phyloP scores from a whole-genome alignment of 805 yeast genomes.

The Candida alai region DNA sequence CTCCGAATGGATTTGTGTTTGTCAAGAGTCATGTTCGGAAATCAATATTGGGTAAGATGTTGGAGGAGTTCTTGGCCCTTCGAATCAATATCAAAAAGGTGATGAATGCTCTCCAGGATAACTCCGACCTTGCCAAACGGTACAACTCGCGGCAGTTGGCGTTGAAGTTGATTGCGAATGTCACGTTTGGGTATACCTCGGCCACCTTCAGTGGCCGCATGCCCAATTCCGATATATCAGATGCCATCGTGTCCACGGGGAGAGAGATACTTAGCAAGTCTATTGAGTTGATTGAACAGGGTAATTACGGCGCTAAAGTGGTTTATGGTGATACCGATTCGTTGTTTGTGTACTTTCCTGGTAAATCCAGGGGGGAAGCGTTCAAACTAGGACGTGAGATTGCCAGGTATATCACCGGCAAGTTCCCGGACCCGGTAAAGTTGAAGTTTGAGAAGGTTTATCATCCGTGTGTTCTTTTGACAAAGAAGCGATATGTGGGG shows the following conservation, averaged over 20 bases:
- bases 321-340: constrained; percentile 98
- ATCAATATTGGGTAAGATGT: constrained; percentile 78
- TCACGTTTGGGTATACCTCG: constrained; percentile 92
- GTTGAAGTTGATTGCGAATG: constrained; percentile 86
- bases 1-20: constrained; percentile 88
- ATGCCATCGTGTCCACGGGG: constrained; percentile 88
- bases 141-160: constrained; percentile 82
- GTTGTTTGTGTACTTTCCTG: constrained; percentile 85
- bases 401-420: constrained; percentile 56
- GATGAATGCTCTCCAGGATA: constrained; percentile 49
- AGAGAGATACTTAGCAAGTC: constrained; percentile 78
- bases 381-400: constrained; percentile 70
- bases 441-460: constrained; percentile 92
- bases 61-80: constrained; percentile 75
- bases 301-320: constrained; percentile 79
- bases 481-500: constrained; percentile 89
- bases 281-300: constrained; percentile 61
- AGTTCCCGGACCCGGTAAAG: constrained; percentile 76
- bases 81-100: constrained; percentile 76
- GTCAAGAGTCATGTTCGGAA: constrained; percentile 62
- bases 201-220: constrained; percentile 95
- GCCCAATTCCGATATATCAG: constrained; percentile 96
- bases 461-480: constrained; percentile 75
- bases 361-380: constrained; percentile 72
- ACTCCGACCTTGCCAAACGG: constrained; percentile 47